These are phyloP conservation scores for Croton laevigatus DNA, from an alignment of 441 rosid species.

Conservation along the genomic window DNA sequence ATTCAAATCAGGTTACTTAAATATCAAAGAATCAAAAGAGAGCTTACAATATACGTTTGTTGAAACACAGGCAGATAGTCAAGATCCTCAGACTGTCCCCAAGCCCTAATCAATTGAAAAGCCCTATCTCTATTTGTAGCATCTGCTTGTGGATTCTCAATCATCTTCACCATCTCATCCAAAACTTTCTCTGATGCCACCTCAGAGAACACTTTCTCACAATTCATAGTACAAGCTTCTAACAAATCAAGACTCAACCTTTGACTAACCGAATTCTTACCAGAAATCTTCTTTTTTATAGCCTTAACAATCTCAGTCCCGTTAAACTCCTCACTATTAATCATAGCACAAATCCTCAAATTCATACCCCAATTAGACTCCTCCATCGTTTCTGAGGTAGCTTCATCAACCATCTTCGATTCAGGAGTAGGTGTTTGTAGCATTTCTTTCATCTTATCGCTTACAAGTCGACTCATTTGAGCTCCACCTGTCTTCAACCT, in stretches of 20 bases:
- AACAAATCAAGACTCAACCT: conserved; percentile 72
- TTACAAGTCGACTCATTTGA: conserved; percentile 68
- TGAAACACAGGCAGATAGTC: conserved; percentile 76
- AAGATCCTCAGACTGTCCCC: conserved; percentile 82
- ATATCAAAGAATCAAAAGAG: not conserved
- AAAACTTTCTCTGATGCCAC: conserved; percentile 74
- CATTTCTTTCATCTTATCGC: conserved; percentile 80
- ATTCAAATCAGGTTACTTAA: not conserved
- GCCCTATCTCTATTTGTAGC: conserved; percentile 52
- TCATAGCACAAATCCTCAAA: conserved; percentile 81
- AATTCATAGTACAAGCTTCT: conserved; percentile 75
- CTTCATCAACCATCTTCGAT: conserved; percentile 81
- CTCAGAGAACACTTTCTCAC: conserved; percentile 80
- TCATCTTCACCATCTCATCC: conserved; percentile 86
- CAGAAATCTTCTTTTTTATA: conserved; percentile 63
- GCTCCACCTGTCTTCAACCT: conserved; percentile 71
- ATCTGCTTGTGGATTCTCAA: conserved; percentile 55
- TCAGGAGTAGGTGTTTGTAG: conserved; percentile 76
- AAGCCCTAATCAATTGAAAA: conserved; percentile 67
- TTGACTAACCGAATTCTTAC: conserved; percentile 56
- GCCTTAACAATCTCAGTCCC: conserved; percentile 67
- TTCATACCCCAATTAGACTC: conserved; percentile 91
- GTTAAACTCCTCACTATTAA: conserved; percentile 59
- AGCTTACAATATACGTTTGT: conserved; percentile 64
- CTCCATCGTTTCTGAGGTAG: conserved; percentile 61